Conservation (phyloP, 768 basidiomycete species). For the Arthromyces matolae region DNA sequence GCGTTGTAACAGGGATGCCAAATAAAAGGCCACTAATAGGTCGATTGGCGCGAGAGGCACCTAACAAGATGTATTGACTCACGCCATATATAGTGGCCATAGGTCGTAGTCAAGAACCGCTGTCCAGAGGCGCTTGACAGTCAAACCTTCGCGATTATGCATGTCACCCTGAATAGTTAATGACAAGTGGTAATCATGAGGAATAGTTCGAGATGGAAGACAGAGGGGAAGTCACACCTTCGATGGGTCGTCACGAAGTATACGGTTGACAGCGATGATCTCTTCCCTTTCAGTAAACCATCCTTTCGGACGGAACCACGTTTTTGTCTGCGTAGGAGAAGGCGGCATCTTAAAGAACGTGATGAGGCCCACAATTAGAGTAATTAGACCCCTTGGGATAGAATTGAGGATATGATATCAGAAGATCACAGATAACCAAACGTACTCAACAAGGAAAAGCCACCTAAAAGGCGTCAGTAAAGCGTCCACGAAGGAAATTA, state of each 20-base stretch:
- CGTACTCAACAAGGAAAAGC: conserved; percentile 56
- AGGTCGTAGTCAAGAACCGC: conserved; percentile 60
- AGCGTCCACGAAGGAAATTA: not conserved
- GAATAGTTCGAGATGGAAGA: not conserved
- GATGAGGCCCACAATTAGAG: conserved; percentile 47
- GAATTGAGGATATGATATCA: not conserved
- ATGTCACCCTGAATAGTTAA: conserved; percentile 68
- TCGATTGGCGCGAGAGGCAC: not conserved
- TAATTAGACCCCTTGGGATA: conserved; percentile 37
- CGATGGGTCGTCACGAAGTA: conserved; percentile 62
- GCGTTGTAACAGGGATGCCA: conserved; percentile 45
- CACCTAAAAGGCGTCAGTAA: conserved; percentile 24
- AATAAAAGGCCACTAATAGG: conserved; percentile 49
- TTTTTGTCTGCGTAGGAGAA: conserved; percentile 55
- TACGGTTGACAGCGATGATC: conserved; percentile 52
- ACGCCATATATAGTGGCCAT: conserved; percentile 64
- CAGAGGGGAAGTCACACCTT: conserved; percentile 32
- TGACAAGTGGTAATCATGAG: no score
- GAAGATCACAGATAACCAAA: not conserved
- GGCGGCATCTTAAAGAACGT: conserved; percentile 60
- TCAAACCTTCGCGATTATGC: conserved; percentile 66
- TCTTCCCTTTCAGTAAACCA: conserved; percentile 66
- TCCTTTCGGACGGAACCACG: conserved; percentile 55
- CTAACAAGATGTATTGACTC: conserved; percentile 9
- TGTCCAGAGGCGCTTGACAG: conserved; percentile 45